Base-by-base conservation (phyloP, 352 stramenopile species). In the Hyaloperonospora arabidopsidis region DNA sequence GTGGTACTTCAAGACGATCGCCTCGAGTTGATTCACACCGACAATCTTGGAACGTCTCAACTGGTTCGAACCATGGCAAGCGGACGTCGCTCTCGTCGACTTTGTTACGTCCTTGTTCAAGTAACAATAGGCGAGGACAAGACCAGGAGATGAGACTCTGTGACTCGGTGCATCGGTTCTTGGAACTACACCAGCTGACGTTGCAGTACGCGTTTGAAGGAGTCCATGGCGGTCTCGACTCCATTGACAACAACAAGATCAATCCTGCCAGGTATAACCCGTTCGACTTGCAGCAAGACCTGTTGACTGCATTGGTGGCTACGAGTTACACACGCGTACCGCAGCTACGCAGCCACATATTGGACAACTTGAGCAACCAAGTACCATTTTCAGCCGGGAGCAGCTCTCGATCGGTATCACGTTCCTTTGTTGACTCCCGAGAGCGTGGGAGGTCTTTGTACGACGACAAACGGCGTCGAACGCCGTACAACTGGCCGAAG, bases 181-280 rank as follows among this genome's bases (percentile, higher is more conserved):
- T 89, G 41, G 67, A 79, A 48, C 65, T 89, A 39, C 79, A 89
- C 50, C 70, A 86, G 54, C 60, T 60, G 23, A 85, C 79, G 35
- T 51, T 89, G n/a, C 72, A 77, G 36, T 74, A 74, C 62, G 66
- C 59, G 13, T 77, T 70, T 54, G 64, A 67, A 38, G 68, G 68
- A 18, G 41, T 68, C 14, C 51, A 70, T 13, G 58, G 54, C 15
- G 52, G 59, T 19, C 52, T 61, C 14, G 59, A 65, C 45, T 54
- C 13, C 35, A 60, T 35, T 21, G 41, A 12, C 29, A 59, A 17
- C 15, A 51, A 43, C 19, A 54, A n/a, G n/a, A n/a, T n/a, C n/a
- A n/a, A n/a, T n/a, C n/a, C n/a, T n/a, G n/a, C 56, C 21, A 52
- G 61, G 17, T 72, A 63, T 29, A 62, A 66, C 52, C 51, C 59